Evolutionary conservation across 2,329 filamentous ascomycete genomes (phyloP), one percentile per base, ranked within the genome.

Genomic region (Apiospora sp.): DNA sequence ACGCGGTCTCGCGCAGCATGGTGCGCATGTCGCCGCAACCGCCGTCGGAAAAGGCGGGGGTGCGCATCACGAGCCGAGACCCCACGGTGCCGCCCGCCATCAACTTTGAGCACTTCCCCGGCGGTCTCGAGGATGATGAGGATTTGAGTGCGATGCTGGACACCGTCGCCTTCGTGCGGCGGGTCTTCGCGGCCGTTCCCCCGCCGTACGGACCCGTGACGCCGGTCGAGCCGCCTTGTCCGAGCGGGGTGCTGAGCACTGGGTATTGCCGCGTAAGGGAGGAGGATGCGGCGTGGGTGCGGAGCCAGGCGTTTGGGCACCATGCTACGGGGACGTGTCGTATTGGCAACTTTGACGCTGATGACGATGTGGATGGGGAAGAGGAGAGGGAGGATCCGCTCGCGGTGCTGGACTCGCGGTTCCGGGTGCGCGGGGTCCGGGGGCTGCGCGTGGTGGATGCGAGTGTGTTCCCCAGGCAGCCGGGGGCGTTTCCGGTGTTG

Each of bases 21-120:
- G 80, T 81, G 51, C 82, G 81, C 74, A 80, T 79, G 7, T 82
- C 83, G n/a, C 81, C 80, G 37, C 79, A 81, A 6, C 93, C 93
- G 68, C 83, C 85, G 58, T 64, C 58, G 4, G 10, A 22, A 0
- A n/a, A 19, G 1, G 85, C 84, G 14, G 92, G 92, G 14, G 87
- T 85, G 7, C 67, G 44, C 3, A 69, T 69, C 27, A 24, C 67
- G 19, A 48, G 27, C 27, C 4, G 27, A 6, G 67, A 69, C 67
- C 67, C 67, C 27, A 69, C 67, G 44, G 44, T 16, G 44, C 27
- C 67, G 67, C 67, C 67, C 8, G 44, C 19, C 0, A 69, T 69
- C 67, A 48, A 14, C 67, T 37, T 69, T 7, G 48, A 49, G 27
- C 44, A 69, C 67, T 69, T 48, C 44, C 27, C 43, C 44, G 67